Evolutionary conservation across 164 flowering plant species (phyloP).

Genomic region (Tetrastigma voinierianum): DNA sequence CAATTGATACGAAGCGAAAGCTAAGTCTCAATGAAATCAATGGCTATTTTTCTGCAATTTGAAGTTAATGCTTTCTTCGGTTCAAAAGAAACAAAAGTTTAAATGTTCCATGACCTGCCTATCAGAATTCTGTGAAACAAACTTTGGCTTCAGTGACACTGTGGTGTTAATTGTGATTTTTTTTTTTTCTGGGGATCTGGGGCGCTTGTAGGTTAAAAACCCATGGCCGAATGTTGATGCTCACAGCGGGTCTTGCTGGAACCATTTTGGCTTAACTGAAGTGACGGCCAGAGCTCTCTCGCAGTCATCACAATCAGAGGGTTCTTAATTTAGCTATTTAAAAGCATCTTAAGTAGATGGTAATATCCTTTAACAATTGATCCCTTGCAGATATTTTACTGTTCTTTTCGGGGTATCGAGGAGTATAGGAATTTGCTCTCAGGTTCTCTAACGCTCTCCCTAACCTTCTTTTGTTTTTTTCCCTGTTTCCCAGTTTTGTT

Average conservation of each 20-base stretch:
- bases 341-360: neutral
- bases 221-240: conserved; percentile 99
- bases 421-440: conserved; percentile 86
- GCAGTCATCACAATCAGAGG: neutral
- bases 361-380: neutral
- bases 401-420: conserved; percentile 97
- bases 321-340: neutral
- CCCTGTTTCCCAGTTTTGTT: neutral
- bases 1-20: too few relatives aligned
- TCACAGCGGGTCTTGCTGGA: conserved; percentile 88
- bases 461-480: neutral
- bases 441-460: conserved; percentile 46
- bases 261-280: conserved; percentile 86
- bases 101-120: too few relatives aligned
- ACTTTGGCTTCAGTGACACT: neutral
- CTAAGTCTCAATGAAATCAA: too few relatives aligned
- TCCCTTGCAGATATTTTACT: conserved; percentile 63
- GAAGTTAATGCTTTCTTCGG: too few relatives aligned
- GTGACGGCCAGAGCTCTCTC: conserved; percentile 58
- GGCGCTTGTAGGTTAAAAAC: conserved; percentile 73
- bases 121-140: too few relatives aligned
- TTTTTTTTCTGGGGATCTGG: conserved; percentile 8
- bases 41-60: too few relatives aligned
- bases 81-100: too few relatives aligned
- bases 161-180: neutral